Conservation (phyloP, 257 asterid genomes). For the Primulina tabacum region DNA sequence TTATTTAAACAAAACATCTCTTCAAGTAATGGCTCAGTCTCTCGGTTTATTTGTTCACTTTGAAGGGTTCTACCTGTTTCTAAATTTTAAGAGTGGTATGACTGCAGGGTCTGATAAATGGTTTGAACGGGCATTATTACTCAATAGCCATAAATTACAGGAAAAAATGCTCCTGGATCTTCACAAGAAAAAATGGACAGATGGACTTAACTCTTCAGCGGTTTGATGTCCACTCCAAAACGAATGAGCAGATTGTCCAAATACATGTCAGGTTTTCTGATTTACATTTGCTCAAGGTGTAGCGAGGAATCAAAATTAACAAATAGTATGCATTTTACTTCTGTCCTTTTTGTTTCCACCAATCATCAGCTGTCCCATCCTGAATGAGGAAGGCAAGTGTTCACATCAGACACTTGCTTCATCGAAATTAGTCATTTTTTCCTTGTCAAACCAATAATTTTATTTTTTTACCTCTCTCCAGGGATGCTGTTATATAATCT, state of each 20-base stretch:
- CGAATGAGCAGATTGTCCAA: constrained; percentile 95
- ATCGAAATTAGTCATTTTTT: not conserved
- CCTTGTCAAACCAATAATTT: constrained; percentile 2
- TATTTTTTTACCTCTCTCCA: constrained; percentile 19
- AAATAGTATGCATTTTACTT: too few relatives aligned
- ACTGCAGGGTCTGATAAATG: constrained; percentile 87
- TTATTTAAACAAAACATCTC: constrained; percentile 95
- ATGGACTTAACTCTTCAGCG: constrained; percentile 80
- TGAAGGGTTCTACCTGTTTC: not conserved
- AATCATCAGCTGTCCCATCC: constrained; percentile 78
- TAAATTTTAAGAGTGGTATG: constrained; percentile 26
- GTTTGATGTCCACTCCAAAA: constrained; percentile 88
- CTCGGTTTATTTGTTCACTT: not conserved
- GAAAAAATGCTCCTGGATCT: constrained; percentile 92
- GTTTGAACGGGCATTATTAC: constrained; percentile 92
- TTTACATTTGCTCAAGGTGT: constrained; percentile 1
- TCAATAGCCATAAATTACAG: constrained; percentile 94
- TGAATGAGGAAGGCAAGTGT: constrained; percentile 78
- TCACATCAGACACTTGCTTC: constrained; percentile 1
- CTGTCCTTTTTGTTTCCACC: not conserved
- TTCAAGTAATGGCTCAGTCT: constrained; percentile 50
- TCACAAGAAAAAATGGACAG: constrained; percentile 96
- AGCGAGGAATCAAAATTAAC: not conserved
- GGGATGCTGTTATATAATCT: constrained; percentile 78
- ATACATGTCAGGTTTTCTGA: constrained; percentile 28